Percentiles rank a stretch among this genome's conserved stretches.
Evolutionary conservation across 2,329 filamentous ascomycete genomes (phyloP).

Genomic region (Akanthomyces muscarius): DNA sequence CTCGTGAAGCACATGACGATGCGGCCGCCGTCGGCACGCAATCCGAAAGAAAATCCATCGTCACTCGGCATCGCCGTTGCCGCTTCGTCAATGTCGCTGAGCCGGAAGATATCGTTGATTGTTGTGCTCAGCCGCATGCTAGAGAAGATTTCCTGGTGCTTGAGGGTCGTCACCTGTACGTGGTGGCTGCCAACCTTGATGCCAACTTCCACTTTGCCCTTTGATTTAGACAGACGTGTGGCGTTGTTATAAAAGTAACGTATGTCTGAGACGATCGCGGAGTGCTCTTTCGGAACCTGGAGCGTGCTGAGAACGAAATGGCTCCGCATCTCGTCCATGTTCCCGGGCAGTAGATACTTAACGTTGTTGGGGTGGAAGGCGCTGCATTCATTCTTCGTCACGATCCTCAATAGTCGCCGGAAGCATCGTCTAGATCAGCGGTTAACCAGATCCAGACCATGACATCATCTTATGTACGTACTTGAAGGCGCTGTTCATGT

Average conservation of each 20-base stretch:
- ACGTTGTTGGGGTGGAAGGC: slow-evolving; percentile 62
- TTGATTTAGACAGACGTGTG: slow-evolving; percentile 62
- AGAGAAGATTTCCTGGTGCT: slow-evolving; percentile 65
- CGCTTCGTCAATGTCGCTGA: slow-evolving; percentile 64
- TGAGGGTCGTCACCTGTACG: slow-evolving; percentile 64
- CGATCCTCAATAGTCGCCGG: slow-evolving; percentile 57
- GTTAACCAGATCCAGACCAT: not conserved
- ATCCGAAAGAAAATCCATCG: slow-evolving; percentile 63
- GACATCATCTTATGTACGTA: slow-evolving; percentile 28
- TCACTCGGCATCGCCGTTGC: slow-evolving; percentile 61
- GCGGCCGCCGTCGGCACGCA: slow-evolving; percentile 65
- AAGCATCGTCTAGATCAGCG: slow-evolving; percentile 52
- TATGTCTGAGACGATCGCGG: slow-evolving; percentile 63
- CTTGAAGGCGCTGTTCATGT: slow-evolving; percentile 69
- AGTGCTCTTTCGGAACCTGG: slow-evolving; percentile 65
- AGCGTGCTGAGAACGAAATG: slow-evolving; percentile 65
- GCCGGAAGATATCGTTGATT: slow-evolving; percentile 66
- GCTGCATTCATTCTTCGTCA: slow-evolving; percentile 56
- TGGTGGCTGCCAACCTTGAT: slow-evolving; percentile 68
- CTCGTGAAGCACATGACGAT: slow-evolving; percentile 71
- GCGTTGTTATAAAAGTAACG: slow-evolving; percentile 63
- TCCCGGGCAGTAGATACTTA: slow-evolving; percentile 63
- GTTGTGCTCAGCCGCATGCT: slow-evolving; percentile 58
- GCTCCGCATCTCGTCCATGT: slow-evolving; percentile 58
- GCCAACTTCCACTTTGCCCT: slow-evolving; percentile 65